Evolutionary conservation across 768 basidiomycete species (phyloP).

Genomic region (Favolaschia claudopus): DNA sequence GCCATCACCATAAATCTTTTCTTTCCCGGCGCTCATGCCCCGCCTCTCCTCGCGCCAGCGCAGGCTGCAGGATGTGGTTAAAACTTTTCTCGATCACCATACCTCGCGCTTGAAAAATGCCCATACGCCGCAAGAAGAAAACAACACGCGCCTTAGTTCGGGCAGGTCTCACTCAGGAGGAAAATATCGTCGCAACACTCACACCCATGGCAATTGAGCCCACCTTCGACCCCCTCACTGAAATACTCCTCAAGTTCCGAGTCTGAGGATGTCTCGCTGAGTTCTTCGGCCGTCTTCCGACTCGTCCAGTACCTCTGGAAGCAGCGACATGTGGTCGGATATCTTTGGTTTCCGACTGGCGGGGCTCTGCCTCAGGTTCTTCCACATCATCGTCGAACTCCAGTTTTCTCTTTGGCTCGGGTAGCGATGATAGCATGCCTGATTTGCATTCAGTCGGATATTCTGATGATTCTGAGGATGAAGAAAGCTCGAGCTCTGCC

Average conservation of each 20-base stretch:
- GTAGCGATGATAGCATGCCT: neutral
- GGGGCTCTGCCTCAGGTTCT: neutral
- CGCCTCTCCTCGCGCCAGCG: neutral
- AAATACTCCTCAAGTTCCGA: neutral
- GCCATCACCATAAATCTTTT: too few species aligned
- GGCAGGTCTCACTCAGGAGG: neutral
- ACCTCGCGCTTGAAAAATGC: neutral
- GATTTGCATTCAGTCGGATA: neutral
- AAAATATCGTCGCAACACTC: neutral
- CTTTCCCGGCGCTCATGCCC: conserved; percentile 6
- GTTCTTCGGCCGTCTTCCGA: neutral
- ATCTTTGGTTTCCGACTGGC: neutral
- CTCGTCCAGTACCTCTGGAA: neutral
- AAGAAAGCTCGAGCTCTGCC: neutral
- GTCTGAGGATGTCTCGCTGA: neutral
- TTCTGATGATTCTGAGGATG: neutral
- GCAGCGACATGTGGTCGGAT: neutral
- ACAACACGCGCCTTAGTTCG: neutral
- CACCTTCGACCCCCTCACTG: neutral
- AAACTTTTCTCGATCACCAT: neutral
- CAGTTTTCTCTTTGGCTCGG: too few species aligned
- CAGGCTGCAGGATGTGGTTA: neutral
- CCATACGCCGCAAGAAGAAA: neutral
- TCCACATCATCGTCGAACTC: neutral
- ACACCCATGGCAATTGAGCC: neutral